Base-by-base conservation (phyloP, 345 rosid species). In the Litchi chinensis region DNA sequence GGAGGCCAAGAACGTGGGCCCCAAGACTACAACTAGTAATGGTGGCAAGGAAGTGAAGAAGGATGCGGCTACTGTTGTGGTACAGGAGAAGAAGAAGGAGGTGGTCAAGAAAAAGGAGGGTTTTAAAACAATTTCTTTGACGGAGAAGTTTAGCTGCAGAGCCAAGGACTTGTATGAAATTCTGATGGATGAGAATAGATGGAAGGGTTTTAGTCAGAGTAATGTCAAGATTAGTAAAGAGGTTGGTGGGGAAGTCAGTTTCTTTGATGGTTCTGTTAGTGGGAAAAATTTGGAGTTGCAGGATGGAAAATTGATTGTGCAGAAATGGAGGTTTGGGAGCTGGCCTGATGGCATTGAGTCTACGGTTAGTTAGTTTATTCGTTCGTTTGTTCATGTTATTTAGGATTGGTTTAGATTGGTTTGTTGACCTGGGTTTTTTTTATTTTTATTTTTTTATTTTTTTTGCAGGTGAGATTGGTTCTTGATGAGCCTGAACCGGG, bases 121-220 rank as follows among this genome's bases (percentile, higher is more conserved):
- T 78, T 86, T 89, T 40, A 94, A 93, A 89, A 89, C 89, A 0
- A 91, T 96, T 62, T 83, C 81, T 16, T 41, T 96, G 98, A 85
- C 92, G 15, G 98, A 96, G 93, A 93, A 86, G 84, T 95, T 95
- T 39, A 92, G 87, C 64, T 96, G 98, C 64, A 87, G 95, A 76
- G 97, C 98, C 19, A 89, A 66, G 83, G 88, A 91, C 82, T 18
- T 94, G 93, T 94, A 43, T 84, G 98, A 97, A 88, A 94, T 97
- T n/a, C 68, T 97, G 83, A 93, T 94, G 97, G 99, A 97, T 75
- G 99, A 94, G 88, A 93, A 92, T 62, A 83, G 95, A 46, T 96
- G 99, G 99, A 96, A 89, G 74, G 99, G 99, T 10, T 96, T 96
- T 62, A 92, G 98, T 0, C 97, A 90, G 92, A 96, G 99, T 54